A percentile compares a stretch with the other conserved stretches of the same genome.
Conservation (phyloP, 495 filamentous ascomycete species). For the Penicillium chermesinum region DNA sequence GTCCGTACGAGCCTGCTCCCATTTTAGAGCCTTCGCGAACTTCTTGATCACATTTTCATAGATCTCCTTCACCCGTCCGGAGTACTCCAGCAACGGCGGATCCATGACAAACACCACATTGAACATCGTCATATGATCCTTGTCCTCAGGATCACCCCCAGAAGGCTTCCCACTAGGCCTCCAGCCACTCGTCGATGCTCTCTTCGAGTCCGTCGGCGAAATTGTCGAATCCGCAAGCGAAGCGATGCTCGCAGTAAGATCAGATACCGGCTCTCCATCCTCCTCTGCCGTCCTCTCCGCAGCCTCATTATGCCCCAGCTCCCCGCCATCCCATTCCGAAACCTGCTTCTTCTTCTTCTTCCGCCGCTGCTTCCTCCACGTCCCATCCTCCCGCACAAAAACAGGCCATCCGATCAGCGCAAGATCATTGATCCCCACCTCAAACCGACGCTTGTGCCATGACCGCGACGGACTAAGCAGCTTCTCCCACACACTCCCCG, state of each 20-base stretch:
- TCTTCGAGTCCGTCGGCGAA: slow-evolving; percentile 30
- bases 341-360: slow-evolving; percentile 53
- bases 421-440: slow-evolving; percentile 77
- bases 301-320: slow-evolving; percentile 39
- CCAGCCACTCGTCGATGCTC: slow-evolving; percentile 36
- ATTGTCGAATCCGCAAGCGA: slow-evolving; percentile 27
- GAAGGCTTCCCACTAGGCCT: slow-evolving; percentile 27
- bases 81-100: slow-evolving; percentile 70
- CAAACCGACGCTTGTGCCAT: slow-evolving; percentile 84
- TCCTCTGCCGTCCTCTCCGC: slow-evolving; percentile 36
- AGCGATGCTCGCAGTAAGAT: slow-evolving; percentile 20
- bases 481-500: slow-evolving; percentile 73
- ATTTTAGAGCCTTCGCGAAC: slow-evolving; percentile 81
- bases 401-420: slow-evolving; percentile 84
- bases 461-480: slow-evolving; percentile 71
- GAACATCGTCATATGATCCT: slow-evolving; percentile 83
- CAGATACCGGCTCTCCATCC: slow-evolving; percentile 28
- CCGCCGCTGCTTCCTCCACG: slow-evolving; percentile 69
- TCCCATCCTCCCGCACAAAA: slow-evolving; percentile 78
- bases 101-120: slow-evolving; percentile 90
- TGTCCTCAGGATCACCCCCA: slow-evolving; percentile 50
- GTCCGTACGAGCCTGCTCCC: slow-evolving; percentile 78
- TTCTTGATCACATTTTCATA: slow-evolving; percentile 86
- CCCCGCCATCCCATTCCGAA: slow-evolving; percentile 36
- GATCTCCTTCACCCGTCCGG: slow-evolving; percentile 68